phyloP scores from a whole-genome alignment of 177 flowering plant species.

The Tripterygium wilfordii region DNA sequence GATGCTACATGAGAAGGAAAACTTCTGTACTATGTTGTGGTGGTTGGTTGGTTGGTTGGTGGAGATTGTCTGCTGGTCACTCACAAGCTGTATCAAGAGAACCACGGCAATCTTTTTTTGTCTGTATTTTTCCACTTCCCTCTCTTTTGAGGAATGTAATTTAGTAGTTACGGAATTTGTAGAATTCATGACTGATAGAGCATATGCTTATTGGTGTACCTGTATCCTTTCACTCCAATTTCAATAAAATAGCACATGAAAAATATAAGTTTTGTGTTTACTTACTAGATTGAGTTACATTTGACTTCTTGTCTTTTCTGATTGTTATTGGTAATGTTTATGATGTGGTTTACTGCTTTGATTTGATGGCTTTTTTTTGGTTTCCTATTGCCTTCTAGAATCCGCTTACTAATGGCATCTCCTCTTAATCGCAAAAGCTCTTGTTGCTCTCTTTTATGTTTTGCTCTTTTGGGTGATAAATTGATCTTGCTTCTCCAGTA shows the following conservation, averaged over 20 bases:
- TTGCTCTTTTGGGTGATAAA: too few species aligned
- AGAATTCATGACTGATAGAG: constrained; percentile 32
- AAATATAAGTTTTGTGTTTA: background rate
- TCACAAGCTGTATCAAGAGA: constrained; percentile 13
- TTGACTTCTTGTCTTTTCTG: background rate
- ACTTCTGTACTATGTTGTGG: constrained; percentile 6
- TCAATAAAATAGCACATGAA: constrained; percentile 29
- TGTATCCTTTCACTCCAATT: constrained; percentile 30
- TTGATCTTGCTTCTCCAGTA: too few species aligned
- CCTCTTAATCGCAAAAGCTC: too few species aligned
- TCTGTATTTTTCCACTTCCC: background rate
- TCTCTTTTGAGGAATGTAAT: constrained; percentile 10
- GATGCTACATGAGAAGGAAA: constrained; percentile 18
- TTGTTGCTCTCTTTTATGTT: too few species aligned
- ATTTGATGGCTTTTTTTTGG: too few species aligned
- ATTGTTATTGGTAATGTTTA: too few species aligned
- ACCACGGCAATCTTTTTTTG: constrained; percentile 6
- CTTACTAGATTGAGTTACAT: background rate
- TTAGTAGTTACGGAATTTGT: constrained; percentile 28
- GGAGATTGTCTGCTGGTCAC: too few species aligned
- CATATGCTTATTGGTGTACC: constrained; percentile 31
- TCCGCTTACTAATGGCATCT: too few species aligned
- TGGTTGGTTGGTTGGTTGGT: too few species aligned
- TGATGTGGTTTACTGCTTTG: too few species aligned
- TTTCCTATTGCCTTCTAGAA: too few species aligned